phyloP scores from a whole-genome alignment of 1,139 yeast genomes.

The Saccharomycopsis hybrid region DNA sequence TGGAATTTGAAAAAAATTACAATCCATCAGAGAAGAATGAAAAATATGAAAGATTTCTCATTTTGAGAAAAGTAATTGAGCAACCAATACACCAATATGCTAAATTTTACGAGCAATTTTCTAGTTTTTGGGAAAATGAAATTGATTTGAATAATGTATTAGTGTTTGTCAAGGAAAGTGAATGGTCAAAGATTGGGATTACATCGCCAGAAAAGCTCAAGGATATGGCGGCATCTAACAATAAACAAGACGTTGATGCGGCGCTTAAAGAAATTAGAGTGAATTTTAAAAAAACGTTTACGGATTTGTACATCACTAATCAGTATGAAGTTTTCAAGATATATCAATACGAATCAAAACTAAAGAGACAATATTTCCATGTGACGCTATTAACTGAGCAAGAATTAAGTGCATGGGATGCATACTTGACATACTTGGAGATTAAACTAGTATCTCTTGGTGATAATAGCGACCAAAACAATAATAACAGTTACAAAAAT shows the following conservation, averaged over 20 bases:
- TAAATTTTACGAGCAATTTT: slow-evolving; percentile 44
- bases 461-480: background rate
- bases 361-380: slow-evolving; percentile 48
- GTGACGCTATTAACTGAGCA: slow-evolving; percentile 37
- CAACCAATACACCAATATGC: slow-evolving; percentile 76
- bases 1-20: slow-evolving; percentile 45
- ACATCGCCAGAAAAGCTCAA: background rate
- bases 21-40: slow-evolving; percentile 23
- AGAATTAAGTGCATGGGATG: slow-evolving; percentile 53
- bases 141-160: slow-evolving; percentile 29
- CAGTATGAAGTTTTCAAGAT: slow-evolving; percentile 55
- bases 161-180: slow-evolving; percentile 26
- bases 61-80: slow-evolving; percentile 36
- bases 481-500: background rate
- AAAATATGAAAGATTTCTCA: background rate
- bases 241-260: background rate
- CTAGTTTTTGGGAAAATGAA: slow-evolving; percentile 36
- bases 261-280: slow-evolving; percentile 28
- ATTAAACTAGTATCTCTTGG: slow-evolving; percentile 23
- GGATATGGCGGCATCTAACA: background rate
- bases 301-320: slow-evolving; percentile 51
- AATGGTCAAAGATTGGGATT: slow-evolving; percentile 24
- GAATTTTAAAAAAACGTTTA: slow-evolving; percentile 39
- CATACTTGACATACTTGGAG: slow-evolving; percentile 54
- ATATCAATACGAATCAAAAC: slow-evolving; percentile 54